A percentile compares a stretch with the other conserved stretches of the same genome.
Conservation (phyloP, 2,329 filamentous ascomycete genomes). For the Aspergillus proliferans region DNA sequence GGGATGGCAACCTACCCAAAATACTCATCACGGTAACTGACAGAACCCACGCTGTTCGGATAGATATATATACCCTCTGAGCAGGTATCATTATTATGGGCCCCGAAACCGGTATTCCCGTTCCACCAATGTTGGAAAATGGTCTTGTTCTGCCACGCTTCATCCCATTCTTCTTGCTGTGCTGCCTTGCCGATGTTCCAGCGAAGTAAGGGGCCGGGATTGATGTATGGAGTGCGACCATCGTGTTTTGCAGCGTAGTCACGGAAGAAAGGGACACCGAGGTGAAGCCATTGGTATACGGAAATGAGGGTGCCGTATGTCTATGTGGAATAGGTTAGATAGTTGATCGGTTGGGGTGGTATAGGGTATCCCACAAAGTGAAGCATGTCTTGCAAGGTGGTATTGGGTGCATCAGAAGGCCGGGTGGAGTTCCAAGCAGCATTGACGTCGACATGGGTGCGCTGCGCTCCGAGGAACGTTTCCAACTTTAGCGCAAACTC, state of each 20-base stretch:
- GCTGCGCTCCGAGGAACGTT: conserved; percentile 17
- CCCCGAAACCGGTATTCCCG: conserved; percentile 15
- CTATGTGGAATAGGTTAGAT: neutral
- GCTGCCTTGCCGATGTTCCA: conserved; percentile 12
- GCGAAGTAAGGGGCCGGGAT: conserved; percentile 21
- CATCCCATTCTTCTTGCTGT: conserved; percentile 12
- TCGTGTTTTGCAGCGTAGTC: conserved; percentile 18
- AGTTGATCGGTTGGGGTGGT: no score
- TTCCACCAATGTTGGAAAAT: conserved; percentile 30
- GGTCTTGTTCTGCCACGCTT: conserved; percentile 27
- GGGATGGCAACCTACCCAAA: neutral
- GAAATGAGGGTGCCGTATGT: conserved; percentile 15
- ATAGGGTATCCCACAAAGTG: no score
- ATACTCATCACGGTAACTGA: conserved; percentile 16
- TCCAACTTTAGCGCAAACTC: conserved; percentile 17
- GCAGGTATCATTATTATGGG: conserved; percentile 18
- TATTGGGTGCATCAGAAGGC: conserved; percentile 7
- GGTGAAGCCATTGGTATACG: conserved; percentile 13
- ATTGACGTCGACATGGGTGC: conserved; percentile 21
- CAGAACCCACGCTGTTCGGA: conserved; percentile 12
- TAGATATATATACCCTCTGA: conserved; percentile 29
- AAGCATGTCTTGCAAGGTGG: neutral
- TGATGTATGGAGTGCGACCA: conserved; percentile 22
- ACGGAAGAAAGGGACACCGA: conserved; percentile 18
- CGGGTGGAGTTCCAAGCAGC: conserved; percentile 18